A percentile compares a stretch with the other conserved stretches of the same genome.
These are phyloP conservation scores for Saccharomycopsis synnaedendra DNA, from an alignment of 805 yeast species.

Conservation along the genomic window DNA sequence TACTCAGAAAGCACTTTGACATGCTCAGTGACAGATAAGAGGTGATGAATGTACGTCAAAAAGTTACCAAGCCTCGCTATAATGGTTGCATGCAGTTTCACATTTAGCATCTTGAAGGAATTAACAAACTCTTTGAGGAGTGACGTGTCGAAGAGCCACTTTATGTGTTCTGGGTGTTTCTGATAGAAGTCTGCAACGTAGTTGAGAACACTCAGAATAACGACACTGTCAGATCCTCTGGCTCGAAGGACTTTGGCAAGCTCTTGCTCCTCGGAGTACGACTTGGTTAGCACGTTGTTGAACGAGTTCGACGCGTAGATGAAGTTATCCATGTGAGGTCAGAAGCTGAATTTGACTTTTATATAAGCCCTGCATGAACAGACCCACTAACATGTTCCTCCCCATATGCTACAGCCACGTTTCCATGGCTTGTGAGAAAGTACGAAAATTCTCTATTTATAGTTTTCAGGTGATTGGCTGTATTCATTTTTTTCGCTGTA, in stretches of 20 bases:
- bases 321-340: neutral
- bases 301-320: neutral
- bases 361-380: too few species aligned
- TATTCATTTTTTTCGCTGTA: too few species aligned
- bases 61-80: neutral
- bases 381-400: too few species aligned
- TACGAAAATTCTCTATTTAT: too few species aligned
- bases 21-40: neutral
- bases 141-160: neutral
- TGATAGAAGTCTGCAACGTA: neutral
- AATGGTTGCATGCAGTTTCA: neutral
- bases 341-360: neutral
- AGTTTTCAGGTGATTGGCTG: too few species aligned
- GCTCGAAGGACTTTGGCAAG: neutral
- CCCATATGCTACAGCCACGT: too few species aligned
- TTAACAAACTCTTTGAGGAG: neutral
- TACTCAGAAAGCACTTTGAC: neutral
- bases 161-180: neutral
- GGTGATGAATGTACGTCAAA: neutral
- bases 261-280: neutral
- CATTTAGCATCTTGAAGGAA: neutral
- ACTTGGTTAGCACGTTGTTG: neutral
- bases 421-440: too few species aligned
- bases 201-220: neutral
- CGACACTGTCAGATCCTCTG: neutral